These are phyloP conservation scores for Suillus luteus DNA, from an alignment of 768 basidiomycete genomes.

Conservation along the genomic window DNA sequence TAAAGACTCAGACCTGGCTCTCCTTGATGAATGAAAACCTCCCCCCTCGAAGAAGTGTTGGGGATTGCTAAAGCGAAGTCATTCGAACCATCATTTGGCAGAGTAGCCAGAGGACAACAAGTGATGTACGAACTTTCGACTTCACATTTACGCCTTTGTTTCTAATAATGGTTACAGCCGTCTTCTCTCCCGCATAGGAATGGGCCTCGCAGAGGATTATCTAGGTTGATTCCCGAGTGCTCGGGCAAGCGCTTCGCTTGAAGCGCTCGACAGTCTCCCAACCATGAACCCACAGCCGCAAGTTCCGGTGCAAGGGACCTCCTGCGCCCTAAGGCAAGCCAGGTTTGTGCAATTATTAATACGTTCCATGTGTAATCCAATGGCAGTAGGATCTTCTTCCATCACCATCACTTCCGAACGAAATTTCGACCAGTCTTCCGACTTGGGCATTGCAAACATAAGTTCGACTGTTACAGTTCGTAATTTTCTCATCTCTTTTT, in stretches of 20 bases:
- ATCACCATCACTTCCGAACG: no score
- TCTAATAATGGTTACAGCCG: neutral
- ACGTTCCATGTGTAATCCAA: neutral
- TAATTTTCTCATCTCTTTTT: neutral
- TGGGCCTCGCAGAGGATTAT: neutral
- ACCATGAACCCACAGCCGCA: neutral
- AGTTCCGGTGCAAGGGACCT: neutral
- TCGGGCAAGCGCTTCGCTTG: neutral
- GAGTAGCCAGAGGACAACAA: neutral
- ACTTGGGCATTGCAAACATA: no score
- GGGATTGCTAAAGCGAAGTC: neutral
- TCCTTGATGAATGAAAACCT: no score
- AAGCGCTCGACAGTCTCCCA: neutral
- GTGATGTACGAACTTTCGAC: neutral
- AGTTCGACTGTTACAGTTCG: no score
- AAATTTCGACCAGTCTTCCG: no score
- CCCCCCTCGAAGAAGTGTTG: neutral
- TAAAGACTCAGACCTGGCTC: no score
- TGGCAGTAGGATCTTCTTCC: neutral
- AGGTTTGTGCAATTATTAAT: neutral
- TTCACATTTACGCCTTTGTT: neutral
- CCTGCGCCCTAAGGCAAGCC: neutral
- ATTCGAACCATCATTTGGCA: neutral
- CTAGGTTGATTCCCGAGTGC: neutral
- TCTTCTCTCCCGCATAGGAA: neutral